A percentile compares a stretch with the other conserved stretches of the same genome.
phyloP scores from a whole-genome alignment of 73 alveolate genomes.

The Urostyla sp. region DNA sequence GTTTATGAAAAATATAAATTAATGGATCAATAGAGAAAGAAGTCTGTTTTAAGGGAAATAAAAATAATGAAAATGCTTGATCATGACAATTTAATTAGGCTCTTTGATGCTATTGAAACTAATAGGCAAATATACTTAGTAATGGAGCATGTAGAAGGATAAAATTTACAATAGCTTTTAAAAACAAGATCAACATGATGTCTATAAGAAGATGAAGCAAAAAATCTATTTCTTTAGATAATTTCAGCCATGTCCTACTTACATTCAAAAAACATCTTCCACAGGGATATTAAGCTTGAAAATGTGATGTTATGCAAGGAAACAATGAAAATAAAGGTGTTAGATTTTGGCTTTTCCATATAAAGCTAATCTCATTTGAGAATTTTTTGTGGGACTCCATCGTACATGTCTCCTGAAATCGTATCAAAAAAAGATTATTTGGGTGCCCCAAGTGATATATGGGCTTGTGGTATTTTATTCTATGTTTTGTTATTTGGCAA shows the following conservation, averaged over 20 bases:
- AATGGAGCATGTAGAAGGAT: conserved; percentile 77
- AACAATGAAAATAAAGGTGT: conserved; percentile 74
- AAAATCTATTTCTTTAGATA: conserved; percentile 76
- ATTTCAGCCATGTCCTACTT: conserved; percentile 85
- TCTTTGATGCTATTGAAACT: conserved; percentile 66
- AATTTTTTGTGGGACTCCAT: conserved; percentile 94
- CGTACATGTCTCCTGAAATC: conserved; percentile 87
- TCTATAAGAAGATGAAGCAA: conserved; percentile 82
- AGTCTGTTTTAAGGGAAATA: conserved; percentile 74
- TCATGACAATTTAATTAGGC: conserved; percentile 69
- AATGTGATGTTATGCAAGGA: conserved; percentile 91
- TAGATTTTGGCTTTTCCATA: conserved; percentile 90
- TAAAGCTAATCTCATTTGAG: conserved; percentile 70
- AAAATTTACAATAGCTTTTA: conserved; percentile 13
- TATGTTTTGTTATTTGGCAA: conserved; percentile 87
- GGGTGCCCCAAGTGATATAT: conserved; percentile 77
- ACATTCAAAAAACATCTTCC: conserved; percentile 86
- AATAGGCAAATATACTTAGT: conserved; percentile 66
- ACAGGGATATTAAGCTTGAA: conserved; percentile 94
- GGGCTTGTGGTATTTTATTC: conserved; percentile 97
- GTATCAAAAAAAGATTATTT: conserved; percentile 36
- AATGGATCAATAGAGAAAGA: conserved; percentile 65
- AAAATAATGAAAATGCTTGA: conserved; percentile 61
- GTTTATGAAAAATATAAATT: conserved; percentile 72
- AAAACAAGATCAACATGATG: conserved; percentile 19